Conservation (phyloP, 192 early-diverging fungal genomes). For the Spizellomyces sp. region DNA sequence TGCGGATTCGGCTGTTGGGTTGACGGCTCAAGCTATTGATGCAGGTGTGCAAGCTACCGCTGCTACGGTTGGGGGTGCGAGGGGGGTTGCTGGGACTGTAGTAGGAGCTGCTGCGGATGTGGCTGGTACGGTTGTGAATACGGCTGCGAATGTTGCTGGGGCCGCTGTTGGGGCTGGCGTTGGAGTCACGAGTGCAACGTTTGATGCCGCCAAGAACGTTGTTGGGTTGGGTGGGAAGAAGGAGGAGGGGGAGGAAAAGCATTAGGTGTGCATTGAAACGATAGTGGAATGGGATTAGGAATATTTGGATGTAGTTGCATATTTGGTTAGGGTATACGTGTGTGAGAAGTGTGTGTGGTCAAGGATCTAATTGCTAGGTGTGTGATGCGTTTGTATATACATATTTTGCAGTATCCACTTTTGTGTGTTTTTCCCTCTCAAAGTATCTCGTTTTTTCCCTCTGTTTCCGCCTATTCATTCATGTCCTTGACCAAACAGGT, state of each 20-base stretch:
- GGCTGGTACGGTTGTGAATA: conserved; percentile 1
- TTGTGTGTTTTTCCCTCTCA: too few relatives aligned
- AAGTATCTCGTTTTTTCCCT: too few relatives aligned
- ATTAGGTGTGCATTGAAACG: conserved; percentile 4
- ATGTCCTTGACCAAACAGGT: too few relatives aligned
- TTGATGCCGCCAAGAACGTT: conserved; percentile 10
- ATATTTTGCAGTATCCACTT: too few relatives aligned
- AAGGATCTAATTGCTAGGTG: too few relatives aligned
- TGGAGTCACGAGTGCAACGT: conserved; percentile 14
- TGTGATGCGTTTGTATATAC: too few relatives aligned
- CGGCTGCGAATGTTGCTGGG: conserved; percentile 9
- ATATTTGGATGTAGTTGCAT: too few relatives aligned
- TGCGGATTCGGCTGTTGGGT: conserved; percentile 14
- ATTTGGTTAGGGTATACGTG: too few relatives aligned
- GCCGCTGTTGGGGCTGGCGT: conserved; percentile 16
- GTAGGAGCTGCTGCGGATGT: not conserved
- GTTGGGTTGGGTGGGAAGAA: conserved; percentile 1
- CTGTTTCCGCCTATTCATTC: too few relatives aligned
- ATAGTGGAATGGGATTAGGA: too few relatives aligned
- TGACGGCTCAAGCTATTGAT: conserved; percentile 18
- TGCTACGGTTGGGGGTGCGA: conserved; percentile 8
- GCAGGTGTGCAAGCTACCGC: conserved; percentile 1
- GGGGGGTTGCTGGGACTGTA: conserved; percentile 15
- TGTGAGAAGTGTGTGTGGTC: too few relatives aligned
- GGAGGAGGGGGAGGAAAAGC: not conserved